Conservation (phyloP, 2,329 filamentous ascomycete genomes). For the Talaromyces sp. region DNA sequence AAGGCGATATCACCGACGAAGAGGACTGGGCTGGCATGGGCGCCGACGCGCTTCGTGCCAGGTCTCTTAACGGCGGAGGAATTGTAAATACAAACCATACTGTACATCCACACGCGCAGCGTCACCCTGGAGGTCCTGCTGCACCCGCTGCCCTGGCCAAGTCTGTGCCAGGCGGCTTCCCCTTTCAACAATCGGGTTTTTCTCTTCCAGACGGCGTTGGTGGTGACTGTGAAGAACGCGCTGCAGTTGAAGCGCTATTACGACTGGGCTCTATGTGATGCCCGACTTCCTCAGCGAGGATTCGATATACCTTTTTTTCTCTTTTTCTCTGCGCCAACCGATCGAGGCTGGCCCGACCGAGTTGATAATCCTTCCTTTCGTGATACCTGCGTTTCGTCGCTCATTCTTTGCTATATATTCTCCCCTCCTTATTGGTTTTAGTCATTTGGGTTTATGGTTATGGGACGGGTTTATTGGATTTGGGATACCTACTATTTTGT, state of each 20-base stretch:
- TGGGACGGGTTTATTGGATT: conserved; percentile 9
- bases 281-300: background rate
- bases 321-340: background rate
- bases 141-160: conserved; percentile 35
- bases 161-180: conserved; percentile 32
- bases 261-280: conserved; percentile 44
- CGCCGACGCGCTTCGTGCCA: conserved; percentile 73
- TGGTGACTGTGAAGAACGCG: conserved; percentile 38
- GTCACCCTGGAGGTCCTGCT: conserved; percentile 26
- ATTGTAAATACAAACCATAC: conserved; percentile 35
- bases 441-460: conserved; percentile 6
- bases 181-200: conserved; percentile 28
- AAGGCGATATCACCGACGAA: conserved; percentile 87
- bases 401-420: background rate
- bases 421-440: background rate
- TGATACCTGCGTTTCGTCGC: background rate
- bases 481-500: conserved; percentile 13
- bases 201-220: conserved; percentile 28
- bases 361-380: background rate
- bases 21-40: conserved; percentile 93
- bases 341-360: conserved; percentile 1
- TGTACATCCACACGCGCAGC: conserved; percentile 25
- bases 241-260: conserved; percentile 45
- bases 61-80: conserved; percentile 46
- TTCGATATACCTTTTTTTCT: background rate